Evolutionary conservation across 441 rosid species (phyloP).

Genomic region (Aleurites moluccanus): DNA sequence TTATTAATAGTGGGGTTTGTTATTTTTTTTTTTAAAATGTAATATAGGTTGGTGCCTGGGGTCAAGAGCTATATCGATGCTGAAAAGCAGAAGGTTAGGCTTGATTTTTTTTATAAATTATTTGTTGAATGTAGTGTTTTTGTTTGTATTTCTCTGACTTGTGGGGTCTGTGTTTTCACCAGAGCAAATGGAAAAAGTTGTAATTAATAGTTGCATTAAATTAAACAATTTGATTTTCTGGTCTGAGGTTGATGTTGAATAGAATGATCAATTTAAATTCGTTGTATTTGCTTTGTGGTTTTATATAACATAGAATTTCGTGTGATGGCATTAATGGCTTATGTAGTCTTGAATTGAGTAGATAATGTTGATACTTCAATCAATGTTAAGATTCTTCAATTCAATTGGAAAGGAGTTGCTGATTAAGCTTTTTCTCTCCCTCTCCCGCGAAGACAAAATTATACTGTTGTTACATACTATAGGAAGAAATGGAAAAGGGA

Average conservation of each 20-base stretch:
- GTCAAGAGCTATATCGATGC: constrained; percentile 78
- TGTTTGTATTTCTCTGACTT: background rate
- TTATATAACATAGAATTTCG: background rate
- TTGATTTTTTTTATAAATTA: background rate
- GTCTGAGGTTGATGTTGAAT: too few relatives aligned
- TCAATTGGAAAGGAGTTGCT: too few relatives aligned
- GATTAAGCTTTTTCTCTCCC: too few relatives aligned
- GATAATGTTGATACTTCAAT: too few relatives aligned
- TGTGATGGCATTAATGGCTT: background rate
- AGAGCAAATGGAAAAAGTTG: background rate
- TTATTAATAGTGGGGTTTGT: background rate
- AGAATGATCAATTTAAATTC: too few relatives aligned
- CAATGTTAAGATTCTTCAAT: too few relatives aligned
- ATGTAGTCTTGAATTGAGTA: too few relatives aligned
- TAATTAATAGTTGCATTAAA: background rate
- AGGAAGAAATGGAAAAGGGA: too few relatives aligned
- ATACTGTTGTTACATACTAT: too few relatives aligned
- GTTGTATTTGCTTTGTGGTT: too few relatives aligned
- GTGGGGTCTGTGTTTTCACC: background rate
- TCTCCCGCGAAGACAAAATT: too few relatives aligned
- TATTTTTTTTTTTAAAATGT: background rate
- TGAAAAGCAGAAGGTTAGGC: constrained; percentile 85
- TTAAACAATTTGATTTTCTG: background rate
- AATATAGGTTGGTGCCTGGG: constrained; percentile 73
- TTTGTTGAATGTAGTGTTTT: background rate